Evolutionary conservation across 805 yeast genomes (phyloP), one percentile per base, ranked within the genome.

Genomic region (Wickerhamiella spandovensis): DNA sequence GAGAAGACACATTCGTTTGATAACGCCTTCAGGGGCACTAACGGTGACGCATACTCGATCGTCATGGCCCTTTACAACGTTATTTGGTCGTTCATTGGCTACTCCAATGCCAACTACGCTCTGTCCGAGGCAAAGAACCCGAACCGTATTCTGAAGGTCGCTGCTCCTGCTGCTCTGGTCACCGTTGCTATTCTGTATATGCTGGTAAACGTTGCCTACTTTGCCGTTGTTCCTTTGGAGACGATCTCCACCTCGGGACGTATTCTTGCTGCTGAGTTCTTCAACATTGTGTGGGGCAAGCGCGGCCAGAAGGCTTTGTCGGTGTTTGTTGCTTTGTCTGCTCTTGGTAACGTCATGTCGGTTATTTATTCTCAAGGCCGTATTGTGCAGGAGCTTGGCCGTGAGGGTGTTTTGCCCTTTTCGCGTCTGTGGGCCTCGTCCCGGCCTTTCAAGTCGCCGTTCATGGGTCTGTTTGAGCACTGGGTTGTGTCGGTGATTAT

Each of bases 281-380:
- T 86, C 68, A 75, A 71, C 52, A 75, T 77, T 54, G 88, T 82
- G 1, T 84, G 84, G 63, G 87, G 87, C 49, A 67, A 72, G 18
- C 68, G 66, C 10, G 92, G 87, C 18, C 82, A 78, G 64, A 79
- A 69, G 60, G 92, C 89, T 3, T 74, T 85, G 9, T 77, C 88
- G 12, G 88, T 79, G 1, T 81, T 85, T 61, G 90, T 85, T 46
- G 92, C 94, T 3, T 69, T 86, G 48, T 77, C 84, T 60, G 88
- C 94, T 2, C 70, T 82, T 53, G 95, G 94, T 53, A 86, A 85
- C 61, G 90, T 86, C 44, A 63, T 84, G 66, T 76, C 88, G 17
- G 95, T 84, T 41, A 80, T 82, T 49, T 81, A 83, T 61, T 78
- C 90, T 3, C 94, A 85, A 65, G 89, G 90, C 50, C 75, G 95